Evolutionary conservation across 2,329 filamentous ascomycete species (phyloP).

Genomic region (Xylaria sp.): DNA sequence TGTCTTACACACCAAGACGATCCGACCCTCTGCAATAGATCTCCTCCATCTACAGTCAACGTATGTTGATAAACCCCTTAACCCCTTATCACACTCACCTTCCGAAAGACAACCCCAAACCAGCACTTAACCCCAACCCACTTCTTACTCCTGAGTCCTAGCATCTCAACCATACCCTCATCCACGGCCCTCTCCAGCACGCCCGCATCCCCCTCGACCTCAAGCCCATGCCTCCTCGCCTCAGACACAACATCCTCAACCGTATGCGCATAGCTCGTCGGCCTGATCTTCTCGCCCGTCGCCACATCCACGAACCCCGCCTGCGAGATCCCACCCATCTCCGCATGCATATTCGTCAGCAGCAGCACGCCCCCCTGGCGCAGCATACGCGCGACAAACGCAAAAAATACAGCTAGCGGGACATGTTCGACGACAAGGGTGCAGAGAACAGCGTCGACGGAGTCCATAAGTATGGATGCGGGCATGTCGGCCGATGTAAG

Average conservation of each 20-base stretch:
- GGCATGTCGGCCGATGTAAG: constrained; percentile 21
- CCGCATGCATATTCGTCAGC: constrained; percentile 63
- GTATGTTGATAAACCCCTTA: background rate
- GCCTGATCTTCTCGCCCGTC: constrained; percentile 52
- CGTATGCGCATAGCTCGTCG: constrained; percentile 53
- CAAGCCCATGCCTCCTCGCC: constrained; percentile 42
- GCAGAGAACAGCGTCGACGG: constrained; percentile 46
- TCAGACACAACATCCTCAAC: constrained; percentile 46
- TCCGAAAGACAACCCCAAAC: constrained; percentile 46
- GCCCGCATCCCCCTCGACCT: constrained; percentile 31
- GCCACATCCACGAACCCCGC: constrained; percentile 55
- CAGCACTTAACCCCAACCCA: constrained; percentile 56
- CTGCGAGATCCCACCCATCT: constrained; percentile 55
- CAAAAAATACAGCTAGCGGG: constrained; percentile 46
- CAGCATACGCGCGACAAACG: constrained; percentile 40
- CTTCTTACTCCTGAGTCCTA: constrained; percentile 57
- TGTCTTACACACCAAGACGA: too few species aligned
- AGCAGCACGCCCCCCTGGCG: constrained; percentile 46
- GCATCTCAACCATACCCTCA: constrained; percentile 49
- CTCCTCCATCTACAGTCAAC: too few species aligned
- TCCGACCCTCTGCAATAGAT: too few species aligned
- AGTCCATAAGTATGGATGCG: constrained; percentile 24
- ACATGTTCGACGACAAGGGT: constrained; percentile 63
- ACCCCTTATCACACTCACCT: constrained; percentile 10
- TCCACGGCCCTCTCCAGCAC: constrained; percentile 41